Base-by-base conservation (phyloP, 1,139 yeast genomes). In the Arxiozyma bovina region DNA sequence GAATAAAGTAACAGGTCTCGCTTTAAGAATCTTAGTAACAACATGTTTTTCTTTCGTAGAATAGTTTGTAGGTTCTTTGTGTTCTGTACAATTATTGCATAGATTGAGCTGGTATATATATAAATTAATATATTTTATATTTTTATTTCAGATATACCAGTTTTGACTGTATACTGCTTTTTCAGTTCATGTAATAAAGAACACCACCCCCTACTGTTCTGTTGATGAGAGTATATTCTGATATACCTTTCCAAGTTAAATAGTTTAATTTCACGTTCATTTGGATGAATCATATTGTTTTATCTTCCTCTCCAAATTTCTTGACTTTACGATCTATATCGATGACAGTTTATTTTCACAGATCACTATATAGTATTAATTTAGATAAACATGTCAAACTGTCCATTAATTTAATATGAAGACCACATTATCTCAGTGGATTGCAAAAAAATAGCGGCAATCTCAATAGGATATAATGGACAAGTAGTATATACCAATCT, bases 161-260 rank as follows among this genome's bases (percentile, higher is more conserved):
- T 49, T 20, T 64, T 71, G 30, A 77, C 30, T 25, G 34, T 23
- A 4, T 44, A 15, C 4, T 30, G n/a, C 63, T 70, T 90, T 91
- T 70, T 91, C 96, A 62, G 94, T 76, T 27, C 91, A 96, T 34
- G 97, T 85, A 66, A 93, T 91, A 72, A 93, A 93, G 71, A 93
- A 93, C 0, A 98, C 99, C 63, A 99, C 0, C 98, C 99, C 63
- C 99, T 99, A 45, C 98, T 91, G 70, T 93, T 91, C 73, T 93
- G 99, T 71, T 87, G 87, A 70, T 94, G 98, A 50, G 98, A 99
- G 70, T 93, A 93, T 12, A 94, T 95, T 73, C 99, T 81, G 64
- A 94, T 82, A 77, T 96, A 88, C 60, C 83, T 76, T 53, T 89
- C 83, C 64, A 93, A 79, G 60, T 84, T 72, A 70, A 87, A 83